Conservation (phyloP, 345 rosid species). For the Trapa bicornis region DNA sequence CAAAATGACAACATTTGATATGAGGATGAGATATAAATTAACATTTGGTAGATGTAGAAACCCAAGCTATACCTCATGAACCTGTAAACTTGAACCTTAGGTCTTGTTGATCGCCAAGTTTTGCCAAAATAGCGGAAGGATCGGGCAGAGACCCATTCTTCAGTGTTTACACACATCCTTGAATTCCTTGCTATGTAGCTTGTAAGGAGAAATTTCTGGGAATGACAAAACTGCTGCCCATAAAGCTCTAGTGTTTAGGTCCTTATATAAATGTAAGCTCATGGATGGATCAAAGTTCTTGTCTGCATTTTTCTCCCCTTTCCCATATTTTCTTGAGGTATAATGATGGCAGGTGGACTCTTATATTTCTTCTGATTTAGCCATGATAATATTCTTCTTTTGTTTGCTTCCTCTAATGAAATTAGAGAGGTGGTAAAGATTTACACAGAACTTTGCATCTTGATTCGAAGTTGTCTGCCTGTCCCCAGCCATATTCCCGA, state of each 20-base stretch:
- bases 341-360: conserved; percentile 35
- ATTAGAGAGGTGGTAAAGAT: background rate
- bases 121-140: conserved; percentile 17
- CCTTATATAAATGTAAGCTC: conserved; percentile 18
- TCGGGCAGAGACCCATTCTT: conserved; percentile 19
- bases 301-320: background rate
- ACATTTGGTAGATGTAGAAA: background rate
- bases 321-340: conserved; percentile 14
- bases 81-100: conserved; percentile 33
- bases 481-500: background rate
- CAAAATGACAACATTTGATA: too few relatives aligned
- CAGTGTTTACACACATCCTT: conserved; percentile 27
- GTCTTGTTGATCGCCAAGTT: conserved; percentile 25
- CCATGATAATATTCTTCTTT: background rate
- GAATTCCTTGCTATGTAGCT: background rate
- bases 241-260: conserved; percentile 4
- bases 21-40: background rate
- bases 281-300: background rate
- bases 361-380: conserved; percentile 12
- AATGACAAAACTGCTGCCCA: background rate
- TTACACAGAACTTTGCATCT: background rate
- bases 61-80: conserved; percentile 24
- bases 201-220: conserved; percentile 3
- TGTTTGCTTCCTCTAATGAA: background rate
- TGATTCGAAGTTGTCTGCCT: background rate